These are phyloP conservation scores for Xylaria bambusicola DNA, from an alignment of 495 filamentous ascomycete species.

Conservation along the genomic window DNA sequence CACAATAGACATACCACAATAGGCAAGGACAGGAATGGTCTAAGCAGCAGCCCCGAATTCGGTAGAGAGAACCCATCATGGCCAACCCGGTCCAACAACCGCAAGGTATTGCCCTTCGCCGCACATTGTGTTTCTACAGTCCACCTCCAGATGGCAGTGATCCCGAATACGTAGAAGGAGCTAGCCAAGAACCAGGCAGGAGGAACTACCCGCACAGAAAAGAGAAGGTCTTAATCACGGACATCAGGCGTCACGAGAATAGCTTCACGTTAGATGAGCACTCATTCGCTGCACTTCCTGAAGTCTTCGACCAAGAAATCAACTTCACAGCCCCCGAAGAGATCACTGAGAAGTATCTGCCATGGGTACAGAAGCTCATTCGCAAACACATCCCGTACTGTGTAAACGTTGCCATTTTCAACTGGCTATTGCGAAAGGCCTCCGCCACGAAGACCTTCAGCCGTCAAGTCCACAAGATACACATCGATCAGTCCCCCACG, in stretches of 20 bases:
- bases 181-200: background rate
- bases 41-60: too few relatives aligned
- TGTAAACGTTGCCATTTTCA: background rate
- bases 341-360: background rate
- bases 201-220: background rate
- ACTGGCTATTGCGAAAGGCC: background rate
- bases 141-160: background rate
- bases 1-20: too few relatives aligned
- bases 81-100: background rate
- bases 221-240: background rate
- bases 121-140: background rate
- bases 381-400: background rate
- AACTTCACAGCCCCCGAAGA: background rate
- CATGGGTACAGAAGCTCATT: background rate
- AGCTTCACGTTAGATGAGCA: slow-evolving; percentile 1
- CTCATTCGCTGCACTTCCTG: background rate
- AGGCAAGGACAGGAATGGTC: too few relatives aligned
- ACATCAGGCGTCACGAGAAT: background rate
- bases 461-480: background rate
- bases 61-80: background rate
- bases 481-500: background rate
- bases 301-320: background rate
- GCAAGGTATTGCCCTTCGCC: background rate
- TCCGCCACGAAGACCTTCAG: background rate
- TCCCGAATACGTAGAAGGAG: background rate